Conservation (phyloP, 2,329 filamentous ascomycete genomes). For the Cryphonectria naterciae region DNA sequence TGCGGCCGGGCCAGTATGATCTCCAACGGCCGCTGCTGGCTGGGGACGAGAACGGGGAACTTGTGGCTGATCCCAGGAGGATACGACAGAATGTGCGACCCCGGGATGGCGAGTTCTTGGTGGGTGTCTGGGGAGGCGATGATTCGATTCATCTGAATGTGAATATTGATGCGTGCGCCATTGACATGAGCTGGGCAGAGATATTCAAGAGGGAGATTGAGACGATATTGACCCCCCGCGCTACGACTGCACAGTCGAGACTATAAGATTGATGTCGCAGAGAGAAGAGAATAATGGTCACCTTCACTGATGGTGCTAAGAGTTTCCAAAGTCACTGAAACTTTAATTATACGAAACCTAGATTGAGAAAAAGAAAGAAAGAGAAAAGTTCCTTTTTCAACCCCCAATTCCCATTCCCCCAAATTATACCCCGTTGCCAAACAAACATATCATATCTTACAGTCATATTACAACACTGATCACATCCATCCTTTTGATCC, state of each 20-base stretch:
- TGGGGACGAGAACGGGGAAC: not conserved
- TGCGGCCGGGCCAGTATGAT: constrained; percentile 18
- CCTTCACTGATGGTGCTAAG: not conserved
- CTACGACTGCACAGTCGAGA: constrained; percentile 2
- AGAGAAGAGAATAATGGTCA: not conserved
- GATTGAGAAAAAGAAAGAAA: not conserved
- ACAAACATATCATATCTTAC: not conserved
- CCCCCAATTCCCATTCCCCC: not conserved
- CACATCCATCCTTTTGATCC: constrained; percentile 21
- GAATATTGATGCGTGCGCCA: constrained; percentile 25
- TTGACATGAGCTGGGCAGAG: constrained; percentile 22
- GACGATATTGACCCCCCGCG: constrained; percentile 4
- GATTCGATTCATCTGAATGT: constrained; percentile 15
- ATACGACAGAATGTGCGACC: constrained; percentile 21
- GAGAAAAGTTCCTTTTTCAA: not conserved
- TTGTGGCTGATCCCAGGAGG: constrained; percentile 20
- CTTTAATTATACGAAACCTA: not conserved
- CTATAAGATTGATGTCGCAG: constrained; percentile 1
- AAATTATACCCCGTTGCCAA: not conserved
- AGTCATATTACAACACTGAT: constrained; percentile 2
- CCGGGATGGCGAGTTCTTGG: constrained; percentile 25
- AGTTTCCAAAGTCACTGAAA: not conserved
- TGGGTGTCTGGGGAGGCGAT: constrained; percentile 22
- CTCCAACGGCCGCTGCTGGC: constrained; percentile 9
- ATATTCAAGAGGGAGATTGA: constrained; percentile 19